phyloP scores from a whole-genome alignment of 805 yeast genomes.

The Candida dendrica region DNA sequence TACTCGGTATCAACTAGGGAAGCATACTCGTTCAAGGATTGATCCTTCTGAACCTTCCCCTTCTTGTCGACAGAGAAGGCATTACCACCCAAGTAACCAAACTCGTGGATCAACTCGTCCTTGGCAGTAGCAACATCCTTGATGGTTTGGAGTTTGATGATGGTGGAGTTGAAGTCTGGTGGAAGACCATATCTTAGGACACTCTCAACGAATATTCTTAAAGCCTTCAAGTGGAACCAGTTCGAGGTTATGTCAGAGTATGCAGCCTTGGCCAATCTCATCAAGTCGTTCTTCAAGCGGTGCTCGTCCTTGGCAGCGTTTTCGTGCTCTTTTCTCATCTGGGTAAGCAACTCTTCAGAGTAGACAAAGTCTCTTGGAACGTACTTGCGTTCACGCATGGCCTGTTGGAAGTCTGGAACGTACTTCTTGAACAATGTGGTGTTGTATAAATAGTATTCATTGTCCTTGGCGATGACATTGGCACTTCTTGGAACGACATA shows the following conservation, averaged over 20 bases:
- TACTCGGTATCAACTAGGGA: slow-evolving; percentile 90
- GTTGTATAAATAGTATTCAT: slow-evolving; percentile 64
- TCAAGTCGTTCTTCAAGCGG: slow-evolving; percentile 65
- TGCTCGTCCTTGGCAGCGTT: slow-evolving; percentile 69
- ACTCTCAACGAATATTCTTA: slow-evolving; percentile 85
- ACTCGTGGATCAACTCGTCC: slow-evolving; percentile 61
- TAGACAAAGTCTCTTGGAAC: slow-evolving; percentile 88
- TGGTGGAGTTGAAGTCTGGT: slow-evolving; percentile 66
- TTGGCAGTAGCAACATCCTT: slow-evolving; percentile 50
- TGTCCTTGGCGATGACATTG: slow-evolving; percentile 56
- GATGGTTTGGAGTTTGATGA: slow-evolving; percentile 36
- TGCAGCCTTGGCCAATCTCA: slow-evolving; percentile 83
- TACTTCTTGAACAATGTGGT: slow-evolving; percentile 83
- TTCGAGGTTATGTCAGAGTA: slow-evolving; percentile 76
- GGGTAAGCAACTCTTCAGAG: slow-evolving; percentile 67
- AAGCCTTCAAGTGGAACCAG: slow-evolving; percentile 86
- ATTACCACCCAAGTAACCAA: slow-evolving; percentile 87
- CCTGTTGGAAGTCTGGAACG: slow-evolving; percentile 57
- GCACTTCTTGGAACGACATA: slow-evolving; percentile 95
- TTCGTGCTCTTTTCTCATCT: slow-evolving; percentile 72
- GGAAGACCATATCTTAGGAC: slow-evolving; percentile 96
- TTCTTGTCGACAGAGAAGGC: slow-evolving; percentile 66
- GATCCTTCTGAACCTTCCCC: slow-evolving; percentile 59
- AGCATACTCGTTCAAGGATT: slow-evolving; percentile 76
- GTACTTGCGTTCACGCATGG: slow-evolving; percentile 80